phyloP scores from a whole-genome alignment of 192 early-diverging fungal genomes.

The Linnemannia zychae region DNA sequence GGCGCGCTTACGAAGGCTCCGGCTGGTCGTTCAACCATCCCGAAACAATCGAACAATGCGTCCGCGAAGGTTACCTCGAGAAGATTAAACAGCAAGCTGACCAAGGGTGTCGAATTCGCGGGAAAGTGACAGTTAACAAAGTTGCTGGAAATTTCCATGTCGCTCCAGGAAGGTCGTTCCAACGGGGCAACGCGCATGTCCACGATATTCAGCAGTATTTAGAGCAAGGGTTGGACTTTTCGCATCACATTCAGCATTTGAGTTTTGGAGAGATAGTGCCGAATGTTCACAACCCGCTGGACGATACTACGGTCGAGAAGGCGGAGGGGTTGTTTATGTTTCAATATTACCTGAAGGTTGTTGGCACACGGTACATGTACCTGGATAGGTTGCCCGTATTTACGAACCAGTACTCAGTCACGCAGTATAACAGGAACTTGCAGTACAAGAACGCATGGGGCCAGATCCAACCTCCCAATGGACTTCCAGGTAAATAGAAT shows the following conservation, averaged over 20 bases:
- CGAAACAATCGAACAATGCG: conserved; percentile 89
- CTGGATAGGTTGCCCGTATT: conserved; percentile 70
- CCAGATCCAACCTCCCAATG: neutral
- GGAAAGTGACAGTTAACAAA: conserved; percentile 86
- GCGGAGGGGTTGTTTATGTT: conserved; percentile 62
- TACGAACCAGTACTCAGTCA: conserved; percentile 95
- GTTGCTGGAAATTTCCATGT: conserved; percentile 94
- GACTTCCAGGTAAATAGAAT: conserved; percentile 12
- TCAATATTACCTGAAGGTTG: conserved; percentile 95
- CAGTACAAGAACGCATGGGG: conserved; percentile 1
- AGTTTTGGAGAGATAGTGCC: conserved; percentile 75
- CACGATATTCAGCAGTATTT: conserved; percentile 78
- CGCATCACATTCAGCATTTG: conserved; percentile 84
- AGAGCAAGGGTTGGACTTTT: conserved; percentile 76
- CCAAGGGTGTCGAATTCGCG: conserved; percentile 91
- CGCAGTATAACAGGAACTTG: conserved; percentile 80
- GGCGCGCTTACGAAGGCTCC: conserved; percentile 78
- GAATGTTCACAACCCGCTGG: conserved; percentile 72
- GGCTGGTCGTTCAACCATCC: conserved; percentile 87
- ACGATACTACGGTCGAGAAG: conserved; percentile 26
- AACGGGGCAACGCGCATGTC: conserved; percentile 77
- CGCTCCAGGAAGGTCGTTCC: conserved; percentile 86
- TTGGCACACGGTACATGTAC: conserved; percentile 82
- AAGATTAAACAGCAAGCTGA: conserved; percentile 79
- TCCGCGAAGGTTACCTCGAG: conserved; percentile 83